These are phyloP conservation scores for Alternaria angustiovoidea DNA, from an alignment of 2,329 filamentous ascomycete species.

Conservation along the genomic window DNA sequence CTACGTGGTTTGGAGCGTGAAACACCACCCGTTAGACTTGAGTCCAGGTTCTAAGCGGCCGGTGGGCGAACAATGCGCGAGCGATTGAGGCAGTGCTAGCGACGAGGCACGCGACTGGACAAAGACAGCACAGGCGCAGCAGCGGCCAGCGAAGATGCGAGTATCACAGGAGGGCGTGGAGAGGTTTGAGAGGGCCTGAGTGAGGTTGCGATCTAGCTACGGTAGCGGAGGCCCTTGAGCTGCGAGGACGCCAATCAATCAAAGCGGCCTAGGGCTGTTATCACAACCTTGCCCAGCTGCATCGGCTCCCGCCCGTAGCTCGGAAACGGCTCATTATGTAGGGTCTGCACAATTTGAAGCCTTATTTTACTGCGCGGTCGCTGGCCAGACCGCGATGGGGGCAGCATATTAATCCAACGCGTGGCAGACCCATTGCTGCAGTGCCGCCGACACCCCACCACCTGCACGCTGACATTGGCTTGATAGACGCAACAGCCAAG, in stretches of 20 bases:
- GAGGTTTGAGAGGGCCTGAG: slow-evolving; percentile 19
- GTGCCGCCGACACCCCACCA: slow-evolving; percentile 9
- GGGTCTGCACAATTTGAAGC: slow-evolving; percentile 31
- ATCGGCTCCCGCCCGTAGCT: slow-evolving; percentile 26
- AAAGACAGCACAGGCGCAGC: slow-evolving; percentile 35
- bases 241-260: slow-evolving; percentile 24
- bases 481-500: slow-evolving; percentile 2
- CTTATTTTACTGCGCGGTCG: slow-evolving; percentile 19
- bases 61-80: slow-evolving; percentile 37
- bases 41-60: slow-evolving; percentile 42
- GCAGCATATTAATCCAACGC: slow-evolving; percentile 20
- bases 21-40: slow-evolving; percentile 50
- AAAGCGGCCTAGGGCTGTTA: slow-evolving; percentile 28
- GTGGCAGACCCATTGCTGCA: slow-evolving; percentile 25
- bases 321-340: slow-evolving; percentile 25
- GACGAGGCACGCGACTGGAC: slow-evolving; percentile 25
- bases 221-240: slow-evolving; percentile 25
- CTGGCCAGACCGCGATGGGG: slow-evolving; percentile 26
- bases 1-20: slow-evolving; percentile 47
- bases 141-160: slow-evolving; percentile 28
- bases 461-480: background rate
- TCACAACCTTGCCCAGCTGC: slow-evolving; percentile 23
- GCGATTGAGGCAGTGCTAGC: slow-evolving; percentile 18
- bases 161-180: slow-evolving; percentile 24
- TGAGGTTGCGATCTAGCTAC: slow-evolving; percentile 31